Evolutionary conservation across 2,329 filamentous ascomycete species (phyloP), one percentile per base, ranked within the genome.

Genomic region (Alternaria rosae): DNA sequence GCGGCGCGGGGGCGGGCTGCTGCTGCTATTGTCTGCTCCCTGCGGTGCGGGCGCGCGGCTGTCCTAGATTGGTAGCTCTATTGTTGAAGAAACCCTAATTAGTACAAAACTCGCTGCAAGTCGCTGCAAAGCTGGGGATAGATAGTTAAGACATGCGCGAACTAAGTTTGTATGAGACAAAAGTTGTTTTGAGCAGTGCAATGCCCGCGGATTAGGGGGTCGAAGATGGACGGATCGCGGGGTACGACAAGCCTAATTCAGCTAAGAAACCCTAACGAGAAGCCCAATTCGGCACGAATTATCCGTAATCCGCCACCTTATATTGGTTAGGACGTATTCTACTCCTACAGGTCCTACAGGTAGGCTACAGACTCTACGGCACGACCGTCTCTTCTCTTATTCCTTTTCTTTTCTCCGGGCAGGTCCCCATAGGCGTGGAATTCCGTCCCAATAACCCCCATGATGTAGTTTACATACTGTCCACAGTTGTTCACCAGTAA

Each of bases 41-140:
- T n/a, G n/a, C n/a, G 21, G 42, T 53, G 8, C 15, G 23, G 32
- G 52, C 52, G 17, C 41, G 38, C 41, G 42, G 21, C n/a, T 54
- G 11, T 54, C 15, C 52, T n/a, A 45, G 52, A 54, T 35, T 10
- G n/a, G 42, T 35, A 54, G 42, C 52, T 54, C 52, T 17, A 54
- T 54, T 42, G 41, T 42, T 42, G n/a, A n/a, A n/a, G n/a, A n/a
- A 42, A 12, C 30, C 30, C 30, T 32, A 32, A 32, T 12, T 12
- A 42, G 10, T n/a, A 7, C 10, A 20, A 42, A 42, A n/a, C 10
- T 42, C 4, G 13, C 41, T 42, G 20, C 41, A 54, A 45, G n/a
- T 45, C 23, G 41, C 52, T 54, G 17, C 8, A 17, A 23, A 28
- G 43, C 13, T 28, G 11, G 25, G 42, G 45, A 28, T 32, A 23